A percentile compares a stretch with the other conserved stretches of the same genome.
Conservation (phyloP, 2,329 filamentous ascomycete genomes). For the Helotiales sp. region DNA sequence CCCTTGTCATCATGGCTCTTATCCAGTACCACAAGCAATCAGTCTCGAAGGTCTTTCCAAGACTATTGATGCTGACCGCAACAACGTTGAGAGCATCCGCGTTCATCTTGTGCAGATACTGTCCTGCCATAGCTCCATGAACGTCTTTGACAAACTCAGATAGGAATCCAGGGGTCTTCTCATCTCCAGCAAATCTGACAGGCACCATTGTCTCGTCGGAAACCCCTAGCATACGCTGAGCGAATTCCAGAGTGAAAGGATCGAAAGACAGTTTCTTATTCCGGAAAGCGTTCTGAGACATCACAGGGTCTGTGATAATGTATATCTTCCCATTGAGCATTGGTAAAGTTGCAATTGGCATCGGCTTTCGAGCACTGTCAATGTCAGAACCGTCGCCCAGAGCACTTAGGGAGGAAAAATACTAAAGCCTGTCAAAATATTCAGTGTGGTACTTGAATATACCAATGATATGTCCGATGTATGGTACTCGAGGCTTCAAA, state of each 20-base stretch:
- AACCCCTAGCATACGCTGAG: slow-evolving; percentile 39
- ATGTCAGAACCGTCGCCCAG: neutral
- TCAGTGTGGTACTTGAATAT: slow-evolving; percentile 36
- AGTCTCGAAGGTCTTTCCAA: slow-evolving; percentile 31
- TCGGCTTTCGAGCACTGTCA: slow-evolving; percentile 25
- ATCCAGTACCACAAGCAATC: slow-evolving; percentile 42
- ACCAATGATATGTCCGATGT: slow-evolving; percentile 47
- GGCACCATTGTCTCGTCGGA: slow-evolving; percentile 34
- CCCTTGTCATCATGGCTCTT: slow-evolving; percentile 39
- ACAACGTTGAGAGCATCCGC: slow-evolving; percentile 38
- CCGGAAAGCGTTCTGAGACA: slow-evolving; percentile 42
- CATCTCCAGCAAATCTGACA: slow-evolving; percentile 27
- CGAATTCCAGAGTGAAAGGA: slow-evolving; percentile 41
- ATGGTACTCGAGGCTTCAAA: slow-evolving; percentile 42
- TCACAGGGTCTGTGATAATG: slow-evolving; percentile 41
- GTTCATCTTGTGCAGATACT: slow-evolving; percentile 40
- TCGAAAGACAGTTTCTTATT: slow-evolving; percentile 44
- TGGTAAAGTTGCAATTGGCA: slow-evolving; percentile 44
- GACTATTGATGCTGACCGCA: slow-evolving; percentile 30
- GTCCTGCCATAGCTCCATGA: slow-evolving; percentile 35
- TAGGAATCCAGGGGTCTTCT: slow-evolving; percentile 31
- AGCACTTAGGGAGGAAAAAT: slow-evolving; percentile 4
- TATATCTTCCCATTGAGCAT: slow-evolving; percentile 47
- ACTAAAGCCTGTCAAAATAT: slow-evolving; percentile 41
- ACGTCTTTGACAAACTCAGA: slow-evolving; percentile 37